phyloP scores from a whole-genome alignment of 208 protist species.

The Trypanosoma mega region DNA sequence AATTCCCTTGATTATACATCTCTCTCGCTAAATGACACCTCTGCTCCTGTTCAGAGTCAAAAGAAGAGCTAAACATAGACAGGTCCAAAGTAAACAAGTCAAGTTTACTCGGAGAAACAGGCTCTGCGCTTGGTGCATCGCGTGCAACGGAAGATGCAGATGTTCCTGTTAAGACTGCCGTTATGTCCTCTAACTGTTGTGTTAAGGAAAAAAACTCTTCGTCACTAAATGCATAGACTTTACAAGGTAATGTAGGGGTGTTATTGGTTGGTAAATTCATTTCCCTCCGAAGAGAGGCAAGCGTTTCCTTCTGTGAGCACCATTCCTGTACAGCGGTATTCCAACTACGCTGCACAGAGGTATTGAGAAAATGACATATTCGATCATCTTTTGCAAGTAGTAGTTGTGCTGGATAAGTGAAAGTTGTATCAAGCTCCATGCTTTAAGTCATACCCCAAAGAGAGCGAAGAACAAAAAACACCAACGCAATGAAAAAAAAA shows the following conservation, averaged over 20 bases:
- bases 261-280: background rate
- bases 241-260: background rate
- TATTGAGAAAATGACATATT: constrained; percentile 14
- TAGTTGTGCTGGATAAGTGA: constrained; percentile 17
- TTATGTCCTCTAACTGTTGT: constrained; percentile 44
- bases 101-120: too few relatives aligned
- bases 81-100: constrained; percentile 20
- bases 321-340: constrained; percentile 18
- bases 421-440: background rate
- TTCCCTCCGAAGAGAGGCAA: constrained; percentile 9
- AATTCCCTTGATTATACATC: constrained; percentile 16
- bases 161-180: constrained; percentile 2
- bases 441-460: background rate
- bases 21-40: constrained; percentile 20
- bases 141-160: background rate
- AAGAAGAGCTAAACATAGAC: constrained; percentile 15
- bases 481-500: constrained; percentile 4
- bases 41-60: background rate
- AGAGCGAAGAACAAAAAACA: background rate
- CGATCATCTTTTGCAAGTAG: constrained; percentile 29
- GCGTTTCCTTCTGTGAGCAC: constrained; percentile 11
- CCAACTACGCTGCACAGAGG: constrained; percentile 17
- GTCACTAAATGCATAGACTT: constrained; percentile 18
- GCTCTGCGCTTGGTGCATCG: background rate
- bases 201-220: constrained; percentile 60